Evolutionary conservation across 345 rosid species (phyloP).

Genomic region (Linum usitatissimum): DNA sequence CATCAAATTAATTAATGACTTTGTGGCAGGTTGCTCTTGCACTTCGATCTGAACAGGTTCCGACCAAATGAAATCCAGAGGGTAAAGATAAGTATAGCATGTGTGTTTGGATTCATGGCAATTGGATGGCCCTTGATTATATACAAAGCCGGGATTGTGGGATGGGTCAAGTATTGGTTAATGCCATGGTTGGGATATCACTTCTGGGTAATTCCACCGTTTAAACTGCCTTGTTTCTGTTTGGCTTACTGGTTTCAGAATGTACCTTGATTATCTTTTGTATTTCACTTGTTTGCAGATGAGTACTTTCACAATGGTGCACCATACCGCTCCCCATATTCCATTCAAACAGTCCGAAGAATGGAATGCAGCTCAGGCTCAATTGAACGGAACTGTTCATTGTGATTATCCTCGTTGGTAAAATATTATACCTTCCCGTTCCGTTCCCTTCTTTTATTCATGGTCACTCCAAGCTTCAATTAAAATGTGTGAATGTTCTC

Average conservation of each 20-base stretch:
- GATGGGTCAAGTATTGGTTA: conserved; percentile 88
- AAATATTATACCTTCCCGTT: conserved; percentile 6
- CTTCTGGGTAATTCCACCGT: conserved; percentile 60
- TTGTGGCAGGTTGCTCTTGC: conserved; percentile 62
- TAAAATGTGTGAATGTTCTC: neutral
- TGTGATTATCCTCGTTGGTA: conserved; percentile 87
- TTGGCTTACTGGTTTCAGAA: neutral
- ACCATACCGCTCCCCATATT: conserved; percentile 92
- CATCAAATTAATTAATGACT: neutral
- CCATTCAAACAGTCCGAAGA: conserved; percentile 66
- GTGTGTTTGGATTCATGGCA: conserved; percentile 87
- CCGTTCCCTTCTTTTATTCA: neutral
- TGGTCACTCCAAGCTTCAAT: neutral
- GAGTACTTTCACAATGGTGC: conserved; percentile 98
- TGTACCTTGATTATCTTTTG: neutral
- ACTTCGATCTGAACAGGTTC: conserved; percentile 74
- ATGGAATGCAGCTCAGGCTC: conserved; percentile 90
- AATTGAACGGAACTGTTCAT: conserved; percentile 85
- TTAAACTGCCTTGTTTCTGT: conserved; percentile 6
- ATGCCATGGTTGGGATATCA: conserved; percentile 97
- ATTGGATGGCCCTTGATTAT: conserved; percentile 91
- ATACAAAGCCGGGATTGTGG: conserved; percentile 62
- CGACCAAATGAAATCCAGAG: conserved; percentile 69
- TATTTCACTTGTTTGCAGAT: conserved; percentile 36
- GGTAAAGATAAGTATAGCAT: conserved; percentile 92